phyloP scores from a whole-genome alignment of 2,329 filamentous ascomycete species.

The Calonectria pauciramosa region DNA sequence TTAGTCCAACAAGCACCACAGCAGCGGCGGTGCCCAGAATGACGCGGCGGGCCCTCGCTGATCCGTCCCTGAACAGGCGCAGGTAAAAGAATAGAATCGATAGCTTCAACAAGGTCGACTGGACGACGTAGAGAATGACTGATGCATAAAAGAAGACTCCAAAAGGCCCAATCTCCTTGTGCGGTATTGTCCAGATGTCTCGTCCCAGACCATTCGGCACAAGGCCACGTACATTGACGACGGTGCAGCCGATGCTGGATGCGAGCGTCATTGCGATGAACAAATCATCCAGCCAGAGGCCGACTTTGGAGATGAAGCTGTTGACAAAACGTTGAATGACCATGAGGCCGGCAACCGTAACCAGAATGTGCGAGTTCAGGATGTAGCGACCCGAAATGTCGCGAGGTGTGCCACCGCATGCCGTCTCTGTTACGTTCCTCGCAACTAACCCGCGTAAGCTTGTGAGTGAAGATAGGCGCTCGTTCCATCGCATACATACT shows the following conservation, averaged over 20 bases:
- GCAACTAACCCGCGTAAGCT: background rate
- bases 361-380: background rate
- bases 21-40: background rate
- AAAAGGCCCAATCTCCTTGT: background rate
- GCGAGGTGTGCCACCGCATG: background rate
- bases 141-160: background rate
- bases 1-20: background rate
- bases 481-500: background rate
- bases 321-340: background rate
- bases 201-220: background rate
- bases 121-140: background rate
- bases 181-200: background rate
- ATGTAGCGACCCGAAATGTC: background rate
- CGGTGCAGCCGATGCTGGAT: background rate
- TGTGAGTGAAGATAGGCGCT: background rate
- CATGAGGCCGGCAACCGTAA: background rate
- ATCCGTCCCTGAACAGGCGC: background rate
- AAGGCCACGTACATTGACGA: background rate
- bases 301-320: background rate
- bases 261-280: background rate
- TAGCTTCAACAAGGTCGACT: background rate
- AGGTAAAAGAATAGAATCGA: conserved; percentile 6
- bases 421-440: background rate
- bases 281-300: background rate
- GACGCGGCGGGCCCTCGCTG: background rate